These are phyloP conservation scores for Ceratocystis lukuohia DNA, from an alignment of 2,329 filamentous ascomycete genomes.

Conservation along the genomic window DNA sequence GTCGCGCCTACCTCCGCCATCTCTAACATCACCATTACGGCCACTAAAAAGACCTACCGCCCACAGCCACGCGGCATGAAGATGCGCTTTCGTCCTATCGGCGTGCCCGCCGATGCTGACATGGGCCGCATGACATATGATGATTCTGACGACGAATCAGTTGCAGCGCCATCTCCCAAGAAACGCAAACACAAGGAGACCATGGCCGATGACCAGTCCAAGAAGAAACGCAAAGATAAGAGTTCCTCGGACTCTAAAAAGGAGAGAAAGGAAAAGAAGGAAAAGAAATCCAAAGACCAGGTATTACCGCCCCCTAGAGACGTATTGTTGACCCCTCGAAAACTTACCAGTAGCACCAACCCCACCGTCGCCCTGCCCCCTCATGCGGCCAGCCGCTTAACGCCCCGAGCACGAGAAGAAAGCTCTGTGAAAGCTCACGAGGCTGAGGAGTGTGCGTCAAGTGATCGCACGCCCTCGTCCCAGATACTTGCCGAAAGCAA, in stretches of 20 bases:
- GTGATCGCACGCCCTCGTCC: conserved; percentile 2
- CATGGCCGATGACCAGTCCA: conserved; percentile 12
- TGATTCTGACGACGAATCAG: conserved; percentile 16
- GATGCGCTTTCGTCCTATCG: conserved; percentile 54
- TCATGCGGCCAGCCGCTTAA: background rate
- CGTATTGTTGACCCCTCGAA: background rate
- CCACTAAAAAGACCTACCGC: conserved; percentile 33
- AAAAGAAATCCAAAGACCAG: conserved; percentile 18
- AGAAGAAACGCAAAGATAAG: conserved; percentile 20
- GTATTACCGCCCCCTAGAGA: conserved; percentile 7
- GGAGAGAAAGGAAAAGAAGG: conserved; percentile 16
- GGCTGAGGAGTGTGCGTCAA: background rate
- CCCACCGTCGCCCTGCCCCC: background rate
- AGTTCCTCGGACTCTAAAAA: conserved; percentile 12
- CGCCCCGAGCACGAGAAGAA: background rate
- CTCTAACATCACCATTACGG: conserved; percentile 4
- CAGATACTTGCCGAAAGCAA: background rate
- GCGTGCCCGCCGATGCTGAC: conserved; percentile 38
- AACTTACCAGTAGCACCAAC: background rate
- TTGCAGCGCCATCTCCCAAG: conserved; percentile 14
- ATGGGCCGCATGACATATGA: conserved; percentile 18
- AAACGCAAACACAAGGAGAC: conserved; percentile 17
- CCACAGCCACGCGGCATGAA: conserved; percentile 55
- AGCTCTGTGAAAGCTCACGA: background rate
- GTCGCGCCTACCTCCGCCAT: conserved; percentile 9